Percentiles rank a stretch among this genome's conserved stretches.
These are phyloP conservation scores for Phytophthora crassamura DNA, from an alignment of 352 stramenopile genomes.

Conservation along the genomic window DNA sequence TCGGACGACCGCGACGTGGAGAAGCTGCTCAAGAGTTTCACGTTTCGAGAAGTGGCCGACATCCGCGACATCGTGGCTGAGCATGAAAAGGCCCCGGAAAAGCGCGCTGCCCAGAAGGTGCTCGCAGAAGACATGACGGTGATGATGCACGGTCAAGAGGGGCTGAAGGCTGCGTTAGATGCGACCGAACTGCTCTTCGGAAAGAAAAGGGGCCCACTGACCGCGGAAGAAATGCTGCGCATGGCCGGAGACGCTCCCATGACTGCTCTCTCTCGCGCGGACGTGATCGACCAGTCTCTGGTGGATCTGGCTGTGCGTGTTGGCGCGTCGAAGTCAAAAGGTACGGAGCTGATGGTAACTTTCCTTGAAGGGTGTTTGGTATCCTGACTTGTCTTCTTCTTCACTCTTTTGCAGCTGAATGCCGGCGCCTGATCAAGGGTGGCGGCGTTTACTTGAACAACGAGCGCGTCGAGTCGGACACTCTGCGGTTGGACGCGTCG, in stretches of 20 bases:
- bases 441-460: constrained; percentile 96
- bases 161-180: constrained; percentile 62
- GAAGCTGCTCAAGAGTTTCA: constrained; percentile 98
- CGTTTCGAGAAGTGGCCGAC: constrained; percentile 94
- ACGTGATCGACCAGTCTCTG: constrained; percentile 80
- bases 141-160: constrained; percentile 94
- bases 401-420: constrained; percentile 79
- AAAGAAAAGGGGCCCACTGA: constrained; percentile 64
- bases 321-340: constrained; percentile 93
- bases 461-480: constrained; percentile 69
- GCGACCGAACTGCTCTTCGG: constrained; percentile 77
- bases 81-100: constrained; percentile 80
- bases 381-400: constrained; percentile 15
- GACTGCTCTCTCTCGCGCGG: constrained; percentile 40
- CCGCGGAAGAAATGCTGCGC: constrained; percentile 66
- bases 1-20: constrained; percentile 93
- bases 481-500: constrained; percentile 39
- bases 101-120: constrained; percentile 74
- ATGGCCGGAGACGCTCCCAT: constrained; percentile 76
- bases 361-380: neutral
- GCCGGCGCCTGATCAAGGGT: constrained; percentile 94
- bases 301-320: constrained; percentile 93
- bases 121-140: constrained; percentile 88
- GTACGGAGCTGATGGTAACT: constrained; percentile 24
- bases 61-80: constrained; percentile 91